Evolutionary conservation across 768 basidiomycete species (phyloP).

Genomic region (Tricholoma bakamatsutake): DNA sequence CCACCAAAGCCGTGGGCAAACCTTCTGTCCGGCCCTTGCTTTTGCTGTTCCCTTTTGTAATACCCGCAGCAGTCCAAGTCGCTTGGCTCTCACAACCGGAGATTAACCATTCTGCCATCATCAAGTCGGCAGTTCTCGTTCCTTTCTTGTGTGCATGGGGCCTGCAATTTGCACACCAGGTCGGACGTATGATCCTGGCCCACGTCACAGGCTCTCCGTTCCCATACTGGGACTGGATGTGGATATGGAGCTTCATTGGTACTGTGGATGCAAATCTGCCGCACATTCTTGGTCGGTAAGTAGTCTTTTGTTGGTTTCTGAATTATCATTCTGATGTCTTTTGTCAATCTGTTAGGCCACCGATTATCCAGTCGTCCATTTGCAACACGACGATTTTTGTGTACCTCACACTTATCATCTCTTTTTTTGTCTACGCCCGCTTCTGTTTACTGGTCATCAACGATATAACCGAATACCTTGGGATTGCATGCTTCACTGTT

Average conservation of each 20-base stretch:
- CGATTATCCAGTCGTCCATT: constrained; percentile 69
- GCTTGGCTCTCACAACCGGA: constrained; percentile 76
- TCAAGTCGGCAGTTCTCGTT: constrained; percentile 72
- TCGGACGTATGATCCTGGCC: constrained; percentile 88
- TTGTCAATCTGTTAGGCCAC: constrained; percentile 32
- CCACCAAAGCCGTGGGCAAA: constrained; percentile 32
- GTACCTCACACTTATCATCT: constrained; percentile 31
- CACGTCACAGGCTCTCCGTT: constrained; percentile 83
- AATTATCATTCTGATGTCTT: neutral
- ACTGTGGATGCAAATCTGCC: constrained; percentile 82
- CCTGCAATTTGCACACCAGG: constrained; percentile 84
- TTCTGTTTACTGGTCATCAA: constrained; percentile 80
- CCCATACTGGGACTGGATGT: constrained; percentile 84
- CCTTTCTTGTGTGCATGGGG: constrained; percentile 94
- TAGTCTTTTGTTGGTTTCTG: constrained; percentile 13
- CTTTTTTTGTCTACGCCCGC: constrained; percentile 64
- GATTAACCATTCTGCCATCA: constrained; percentile 54
- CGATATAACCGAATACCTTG: constrained; percentile 87
- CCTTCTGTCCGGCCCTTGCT: constrained; percentile 53
- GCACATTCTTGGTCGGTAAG: constrained; percentile 59
- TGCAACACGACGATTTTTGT: constrained; percentile 66
- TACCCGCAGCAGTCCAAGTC: constrained; percentile 66
- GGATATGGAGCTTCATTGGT: constrained; percentile 74
- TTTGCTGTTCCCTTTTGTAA: constrained; percentile 74
- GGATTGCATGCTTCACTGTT: constrained; percentile 93